A percentile compares a stretch with the other conserved stretches of the same genome.
Evolutionary conservation across 2,329 filamentous ascomycete species (phyloP).

Genomic region (Reticulascus tulasneorum): DNA sequence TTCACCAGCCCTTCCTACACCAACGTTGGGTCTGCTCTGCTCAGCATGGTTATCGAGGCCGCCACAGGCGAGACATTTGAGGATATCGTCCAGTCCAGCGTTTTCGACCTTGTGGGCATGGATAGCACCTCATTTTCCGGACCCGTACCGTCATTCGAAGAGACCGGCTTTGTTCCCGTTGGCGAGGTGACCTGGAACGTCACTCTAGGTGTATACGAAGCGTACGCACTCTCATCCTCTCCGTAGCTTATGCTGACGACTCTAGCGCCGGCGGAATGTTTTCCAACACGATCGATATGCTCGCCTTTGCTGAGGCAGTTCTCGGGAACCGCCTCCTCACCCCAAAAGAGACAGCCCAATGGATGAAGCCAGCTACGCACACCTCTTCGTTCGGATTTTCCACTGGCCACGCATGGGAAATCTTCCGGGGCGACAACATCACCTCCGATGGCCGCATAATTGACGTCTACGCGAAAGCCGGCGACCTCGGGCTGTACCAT

Average conservation of each 20-base stretch:
- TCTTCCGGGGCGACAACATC: conserved; percentile 24
- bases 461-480: conserved; percentile 29
- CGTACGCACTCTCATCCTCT: background rate
- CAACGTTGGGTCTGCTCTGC: conserved; percentile 1
- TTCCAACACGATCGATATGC: conserved; percentile 5
- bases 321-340: conserved; percentile 14
- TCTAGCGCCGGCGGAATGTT: conserved; percentile 12
- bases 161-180: too few species aligned
- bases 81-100: conserved; percentile 4
- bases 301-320: conserved; percentile 16
- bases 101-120: conserved; percentile 8
- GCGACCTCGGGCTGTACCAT: conserved; percentile 26
- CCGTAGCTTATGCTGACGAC: too few species aligned
- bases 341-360: conserved; percentile 7
- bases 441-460: conserved; percentile 24
- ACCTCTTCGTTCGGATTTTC: conserved; percentile 33
- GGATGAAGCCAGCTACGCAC: conserved; percentile 23
- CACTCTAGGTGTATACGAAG: background rate
- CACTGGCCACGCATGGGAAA: conserved; percentile 31
- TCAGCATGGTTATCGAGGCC: conserved; percentile 2
- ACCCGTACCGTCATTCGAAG: too few species aligned
- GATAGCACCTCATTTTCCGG: background rate
- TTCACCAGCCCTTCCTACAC: conserved; percentile 5
- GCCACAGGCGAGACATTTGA: conserved; percentile 1
- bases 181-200: background rate